Evolutionary conservation across 2,329 filamentous ascomycete genomes (phyloP), one percentile per base, ranked within the genome.

Genomic region (Raffaelea albimanens): DNA sequence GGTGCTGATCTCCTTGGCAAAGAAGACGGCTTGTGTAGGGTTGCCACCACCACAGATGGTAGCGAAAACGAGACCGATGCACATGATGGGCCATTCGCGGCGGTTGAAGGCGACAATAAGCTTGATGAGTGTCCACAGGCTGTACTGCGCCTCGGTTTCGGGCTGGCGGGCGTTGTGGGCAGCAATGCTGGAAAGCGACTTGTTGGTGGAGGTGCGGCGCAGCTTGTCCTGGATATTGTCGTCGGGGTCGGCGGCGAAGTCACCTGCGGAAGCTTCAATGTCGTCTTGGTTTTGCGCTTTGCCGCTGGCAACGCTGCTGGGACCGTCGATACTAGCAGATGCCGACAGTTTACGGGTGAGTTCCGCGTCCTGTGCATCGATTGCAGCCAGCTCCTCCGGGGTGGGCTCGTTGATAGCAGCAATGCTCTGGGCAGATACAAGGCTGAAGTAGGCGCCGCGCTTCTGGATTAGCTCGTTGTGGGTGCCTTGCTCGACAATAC

Each of bases 401-500:
- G 67, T 66, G 52, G 75, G 53, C 49, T 79, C 72, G 43, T 81
- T 77, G 18, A 74, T 72, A 3, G 75, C 72, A 2, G 79, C 78
- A 54, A 95, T 90, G 48, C 85, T 83, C 63, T 98, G 93, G 3
- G 91, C 90, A 46, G 87, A 83, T 8, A 97, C 90, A 11, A 97
- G 78, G 49, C 82, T 85, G 63, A 77, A 85, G 64, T 97, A 98
- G 9, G 89, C 83, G 19, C 79, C 82, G 53, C 78, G 68, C 50
- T 66, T 72, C 55, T 82, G 78, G 3, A 97, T 70, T 11, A 98
- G 74, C 14, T 85, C 75, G 50, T 91, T 79, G 61, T 97, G 93
- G 0, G 80, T 90, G 45, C 93, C 93, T 64, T 96, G 89, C 65
- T 98, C 93, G 13, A 95, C 75, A 50, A 98, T 94, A n/a, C 74